Base-by-base conservation (phyloP, 2,329 filamentous ascomycete genomes). In the Sporothrix schenckii region DNA sequence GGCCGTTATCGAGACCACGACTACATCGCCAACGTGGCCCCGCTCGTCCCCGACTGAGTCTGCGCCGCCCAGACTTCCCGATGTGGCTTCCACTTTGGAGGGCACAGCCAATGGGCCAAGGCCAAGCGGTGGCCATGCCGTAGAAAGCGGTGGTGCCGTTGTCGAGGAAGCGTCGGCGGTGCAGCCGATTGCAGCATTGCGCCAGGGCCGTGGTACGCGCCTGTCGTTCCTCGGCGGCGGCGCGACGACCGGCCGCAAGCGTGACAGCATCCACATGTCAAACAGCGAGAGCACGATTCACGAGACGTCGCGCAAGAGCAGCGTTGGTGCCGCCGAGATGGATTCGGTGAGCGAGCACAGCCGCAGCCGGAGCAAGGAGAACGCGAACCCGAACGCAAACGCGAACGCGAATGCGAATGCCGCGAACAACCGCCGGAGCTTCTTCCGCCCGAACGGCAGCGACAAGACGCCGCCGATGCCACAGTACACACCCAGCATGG, bases 211-310 rank as follows among this genome's bases (percentile, higher is more conserved):
- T 21, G 85, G 85, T 19, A 82, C 85, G 2, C 81, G 87, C 3
- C 80, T 88, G 14, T 88, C 86, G 76, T 87, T 89, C 77, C 79
- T 88, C 2, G 84, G 85, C 1, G 84, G 83, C 56, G 69, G 76
- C 24, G 76, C 44, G 72, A 72, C 76, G 34, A 72, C 72, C 6
- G 78, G 76, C 52, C 70, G 66, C 6, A 71, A 72, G 69, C 71
- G 67, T 13, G 54, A 74, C 53, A 72, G 71, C 69, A 58, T 66
- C 72, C 76, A 65, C 30, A 66, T 50, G 24, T 21, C 52, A 4
- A 72, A 68, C 58, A 66, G 69, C 30, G 69, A 74, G 63, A 19
- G 61, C 61, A 69, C 41, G 34, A 50, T 66, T 24, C 30, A 49
- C 11, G 56, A 71, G 30, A 56, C 53, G 30, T 70, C 49, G 27